phyloP scores from a whole-genome alignment of 495 filamentous ascomycete genomes.

The Evernia prunastri region DNA sequence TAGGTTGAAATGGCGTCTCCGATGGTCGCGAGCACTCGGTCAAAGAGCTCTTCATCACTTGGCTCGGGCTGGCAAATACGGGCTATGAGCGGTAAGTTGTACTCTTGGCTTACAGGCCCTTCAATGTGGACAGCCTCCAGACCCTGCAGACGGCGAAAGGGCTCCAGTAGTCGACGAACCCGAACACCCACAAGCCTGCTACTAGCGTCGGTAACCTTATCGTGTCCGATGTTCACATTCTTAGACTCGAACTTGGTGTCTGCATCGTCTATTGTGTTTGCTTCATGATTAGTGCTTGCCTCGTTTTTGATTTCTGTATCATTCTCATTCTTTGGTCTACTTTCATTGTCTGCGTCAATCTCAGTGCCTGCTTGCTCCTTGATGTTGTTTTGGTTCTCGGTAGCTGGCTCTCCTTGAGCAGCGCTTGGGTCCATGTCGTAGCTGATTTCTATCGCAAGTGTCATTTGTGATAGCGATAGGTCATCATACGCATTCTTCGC shows the following conservation, averaged over 20 bases:
- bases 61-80: not conserved
- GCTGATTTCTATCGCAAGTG: not conserved
- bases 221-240: too few species aligned
- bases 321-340: too few species aligned
- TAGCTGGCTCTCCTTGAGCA: not conserved
- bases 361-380: not conserved
- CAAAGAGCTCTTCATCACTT: not conserved
- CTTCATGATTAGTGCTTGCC: too few species aligned
- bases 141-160: not conserved
- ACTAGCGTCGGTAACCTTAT: too few species aligned
- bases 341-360: too few species aligned
- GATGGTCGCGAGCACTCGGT: not conserved
- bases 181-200: too few species aligned
- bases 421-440: not conserved
- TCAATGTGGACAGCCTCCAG: not conserved
- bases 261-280: too few species aligned
- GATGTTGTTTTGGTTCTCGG: not conserved
- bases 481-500: not conserved
- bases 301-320: too few species aligned
- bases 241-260: too few species aligned
- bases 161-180: not conserved
- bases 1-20: not conserved
- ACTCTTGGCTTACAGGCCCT: not conserved
- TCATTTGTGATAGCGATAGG: not conserved
- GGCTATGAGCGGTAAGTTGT: not conserved